Evolutionary conservation across 2,329 filamentous ascomycete species (phyloP), one percentile per base, ranked within the genome.

Genomic region (Colletotrichum godetiae): DNA sequence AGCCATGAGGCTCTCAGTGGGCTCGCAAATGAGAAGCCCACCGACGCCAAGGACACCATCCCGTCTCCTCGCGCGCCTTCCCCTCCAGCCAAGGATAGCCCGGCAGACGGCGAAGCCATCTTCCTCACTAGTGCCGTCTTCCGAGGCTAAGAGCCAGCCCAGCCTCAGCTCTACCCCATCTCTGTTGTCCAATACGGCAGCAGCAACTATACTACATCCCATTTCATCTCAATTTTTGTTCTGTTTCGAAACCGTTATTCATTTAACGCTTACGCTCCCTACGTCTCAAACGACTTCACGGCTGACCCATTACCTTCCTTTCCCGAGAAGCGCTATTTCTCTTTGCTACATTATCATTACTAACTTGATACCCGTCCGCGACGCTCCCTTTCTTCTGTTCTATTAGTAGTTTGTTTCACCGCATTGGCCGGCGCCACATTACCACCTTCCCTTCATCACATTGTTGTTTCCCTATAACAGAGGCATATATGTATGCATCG

Each of bases 1-100:
- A 91, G 88, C 80, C 86, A 88, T 60, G 88, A 90, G 74, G 80
- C 86, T 60, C 82, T 90, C 56, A 85, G 81, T 42, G 84, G 84
- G 75, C 78, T 22, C 19, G 42, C 19, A n/a, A 49, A 49, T 49
- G 42, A 49, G 42, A 49, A 49, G 76, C 80, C 33, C 31, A 64
- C 29, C 27, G 60, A 81, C 78, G 71, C 75, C 67, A 37, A 78
- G 72, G 79, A 78, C 66, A 78, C 78, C 31, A 79, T 81, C 27
- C 76, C 78, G 33, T 77, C 79, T 56, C 78, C 79, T 27, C 78
- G 72, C 67, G 74, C 74, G 67, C 78, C 76, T 4, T 74, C 77
- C 15, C 73, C 78, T 11, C 73, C 77, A 4, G 58, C 60, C 73
- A 67, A 76, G 68, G 68, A 66, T 55, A 64, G 35, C 60, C 31